Evolutionary conservation across 441 rosid genomes (phyloP), one percentile per base, ranked within the genome.

Genomic region (Jatropha multifida): DNA sequence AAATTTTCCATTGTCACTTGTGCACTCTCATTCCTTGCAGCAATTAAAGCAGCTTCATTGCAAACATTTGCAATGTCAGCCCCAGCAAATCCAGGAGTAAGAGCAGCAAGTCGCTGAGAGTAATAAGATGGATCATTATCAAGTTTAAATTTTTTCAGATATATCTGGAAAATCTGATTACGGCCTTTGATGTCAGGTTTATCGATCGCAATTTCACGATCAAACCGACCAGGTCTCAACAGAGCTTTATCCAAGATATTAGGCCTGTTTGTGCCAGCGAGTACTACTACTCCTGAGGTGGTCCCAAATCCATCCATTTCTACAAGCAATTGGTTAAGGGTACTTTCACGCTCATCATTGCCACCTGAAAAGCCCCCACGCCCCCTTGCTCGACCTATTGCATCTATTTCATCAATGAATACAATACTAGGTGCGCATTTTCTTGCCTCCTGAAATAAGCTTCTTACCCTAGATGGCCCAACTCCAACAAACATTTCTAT

Each of bases 221-320:
- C 94, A 27, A 89, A 89, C 11, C 90, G 83, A 54, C 96, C 91
- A 71, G 92, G 94, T 80, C 94, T 86, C 72, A 91, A 65, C 51
- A 91, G 79, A 27, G 92, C 94, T 76, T 82, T 88, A 71, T 91
- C 92, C 70, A 91, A 81, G 71, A 89, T 86, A 78, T 86, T 89
- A 7, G 92, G 91, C 76, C 92, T 84, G 77, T 89, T 91, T 54
- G 91, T 88, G 44, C 90, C 91, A 76, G 92, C 92, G 72, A 89
- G 89, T 17, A 91, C 92, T 58, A 89, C 88, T 40, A 90, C 86
- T 44, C 93, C 92, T 15, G 90, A 58, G 46, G 91, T 89, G 5
- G 92, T 89, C 81, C 90, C 93, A 84, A 89, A 88, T 71, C 95
- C 93, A 72, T 89, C 93, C 92, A 90, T 90, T 78, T 89, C 93